phyloP scores from a whole-genome alignment of 2,329 filamentous ascomycete species.

The Exophiala calicioides region DNA sequence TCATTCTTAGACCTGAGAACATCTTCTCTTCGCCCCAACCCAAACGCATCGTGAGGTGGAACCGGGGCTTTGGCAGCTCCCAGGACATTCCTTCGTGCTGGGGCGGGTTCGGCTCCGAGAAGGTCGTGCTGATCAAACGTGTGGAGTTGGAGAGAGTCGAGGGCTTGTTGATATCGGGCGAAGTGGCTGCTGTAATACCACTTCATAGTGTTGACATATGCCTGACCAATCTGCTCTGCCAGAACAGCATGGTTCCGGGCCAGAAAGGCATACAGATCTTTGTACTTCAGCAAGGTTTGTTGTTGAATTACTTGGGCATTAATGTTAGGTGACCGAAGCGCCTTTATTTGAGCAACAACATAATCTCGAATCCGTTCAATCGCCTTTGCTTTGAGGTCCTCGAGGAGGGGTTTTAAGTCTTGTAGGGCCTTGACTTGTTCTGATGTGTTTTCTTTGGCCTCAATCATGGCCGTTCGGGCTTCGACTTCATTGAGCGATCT shows the following conservation, averaged over 20 bases:
- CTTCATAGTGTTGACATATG: constrained; percentile 97
- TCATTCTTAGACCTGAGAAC: constrained; percentile 73
- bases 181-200: constrained; percentile 98
- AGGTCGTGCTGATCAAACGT: constrained; percentile 79
- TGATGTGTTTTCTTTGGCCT: constrained; percentile 64
- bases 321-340: constrained; percentile 88
- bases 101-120: constrained; percentile 73
- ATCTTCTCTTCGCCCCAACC: constrained; percentile 81
- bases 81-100: constrained; percentile 57
- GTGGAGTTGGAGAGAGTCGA: constrained; percentile 84
- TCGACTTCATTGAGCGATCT: constrained; percentile 82
- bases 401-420: constrained; percentile 81
- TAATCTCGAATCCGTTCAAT: constrained; percentile 92
- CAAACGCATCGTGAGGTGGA: constrained; percentile 76
- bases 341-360: constrained; percentile 90
- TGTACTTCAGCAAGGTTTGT: constrained; percentile 84
- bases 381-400: constrained; percentile 77
- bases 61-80: constrained; percentile 41
- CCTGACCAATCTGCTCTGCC: constrained; percentile 84
- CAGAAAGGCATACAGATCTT: constrained; percentile 83
- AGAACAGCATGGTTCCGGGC: constrained; percentile 78
- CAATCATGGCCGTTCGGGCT: constrained; percentile 70
- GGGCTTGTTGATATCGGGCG: constrained; percentile 76
- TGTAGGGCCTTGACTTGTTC: constrained; percentile 72
- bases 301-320: constrained; percentile 97